Base-by-base conservation (phyloP, 1,139 yeast genomes). In the Scheffersomyces insectosa region DNA sequence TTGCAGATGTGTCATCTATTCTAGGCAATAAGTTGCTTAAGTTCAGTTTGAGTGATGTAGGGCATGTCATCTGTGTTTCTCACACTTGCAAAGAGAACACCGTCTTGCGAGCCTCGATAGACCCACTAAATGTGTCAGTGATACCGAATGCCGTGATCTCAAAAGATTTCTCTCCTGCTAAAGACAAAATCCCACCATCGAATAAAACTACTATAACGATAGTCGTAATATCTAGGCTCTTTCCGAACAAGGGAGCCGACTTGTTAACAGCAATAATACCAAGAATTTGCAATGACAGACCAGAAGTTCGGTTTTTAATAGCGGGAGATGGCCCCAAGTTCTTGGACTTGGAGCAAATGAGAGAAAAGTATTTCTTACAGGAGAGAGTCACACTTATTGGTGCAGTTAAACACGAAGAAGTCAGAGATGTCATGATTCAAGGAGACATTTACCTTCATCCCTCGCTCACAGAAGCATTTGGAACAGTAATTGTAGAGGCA, bases 241-340 rank as follows among this genome's bases (percentile, higher is more conserved):
- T 88, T 58, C 95, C 95, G n/a, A 95, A 95, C 61, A 95, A 95
- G 61, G 99, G 99, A 20, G 95, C 96, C 0, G 99, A 91, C 58
- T 69, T 95, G 25, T 68, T 95, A 23, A 84, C 88, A 1, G 95
- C 93, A 0, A 79, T 90, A 11, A 87, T 95, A 23, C 99, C 99
- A 0, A 70, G 83, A 36, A 84, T 95, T 3, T 93, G 99, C 59
- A 60, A 70, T 5, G 64, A 69, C 9, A 79, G 84, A 47, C 76
- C 82, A 0, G 77, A 80, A 9, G 95, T 90, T 1, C 79, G 82
- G 42, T 91, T 95, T 54, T 65, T 91, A 5, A 82, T 95, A 42
- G 99, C 97, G 2, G 99, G 99, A 4, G 95, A 90, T 62, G 99
- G 99, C 0, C 99, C 99, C 1, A 88, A 89, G 56, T 91, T 87